These are phyloP conservation scores for Pyrenochaeta sp. DNA, from an alignment of 2,329 filamentous ascomycete genomes.

Conservation along the genomic window DNA sequence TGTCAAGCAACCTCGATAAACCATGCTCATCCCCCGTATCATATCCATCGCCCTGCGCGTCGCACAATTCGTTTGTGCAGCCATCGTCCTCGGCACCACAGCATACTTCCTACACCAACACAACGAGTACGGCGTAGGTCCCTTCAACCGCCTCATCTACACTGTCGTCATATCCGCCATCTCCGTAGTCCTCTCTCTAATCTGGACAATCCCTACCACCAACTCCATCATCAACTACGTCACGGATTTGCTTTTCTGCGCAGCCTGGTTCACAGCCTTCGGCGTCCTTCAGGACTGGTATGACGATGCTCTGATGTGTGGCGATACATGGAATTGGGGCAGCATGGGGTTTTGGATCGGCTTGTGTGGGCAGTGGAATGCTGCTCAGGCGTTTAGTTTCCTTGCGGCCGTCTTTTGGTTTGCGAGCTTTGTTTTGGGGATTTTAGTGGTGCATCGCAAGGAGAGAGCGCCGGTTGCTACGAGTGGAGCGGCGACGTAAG, in stretches of 20 bases:
- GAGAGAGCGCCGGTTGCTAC: not conserved
- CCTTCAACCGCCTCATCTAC: conserved; percentile 75
- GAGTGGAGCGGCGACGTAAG: not conserved
- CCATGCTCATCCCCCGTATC: conserved; percentile 53
- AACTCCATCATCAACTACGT: conserved; percentile 73
- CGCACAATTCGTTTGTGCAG: conserved; percentile 71
- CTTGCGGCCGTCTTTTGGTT: conserved; percentile 76
- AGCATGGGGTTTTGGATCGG: conserved; percentile 55
- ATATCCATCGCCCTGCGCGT: conserved; percentile 65
- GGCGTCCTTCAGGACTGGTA: conserved; percentile 51
- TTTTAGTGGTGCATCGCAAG: conserved; percentile 2
- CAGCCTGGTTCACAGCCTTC: conserved; percentile 67
- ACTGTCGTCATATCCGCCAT: conserved; percentile 74
- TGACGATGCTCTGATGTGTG: conserved; percentile 29
- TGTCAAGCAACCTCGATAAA: conserved; percentile 1
- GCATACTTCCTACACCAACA: conserved; percentile 25
- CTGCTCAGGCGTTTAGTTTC: conserved; percentile 75
- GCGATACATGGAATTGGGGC: conserved; percentile 59
- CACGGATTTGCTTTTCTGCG: conserved; percentile 71
- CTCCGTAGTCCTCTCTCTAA: conserved; percentile 70
- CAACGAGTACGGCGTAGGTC: conserved; percentile 58
- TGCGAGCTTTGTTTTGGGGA: conserved; percentile 53
- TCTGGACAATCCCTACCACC: conserved; percentile 77
- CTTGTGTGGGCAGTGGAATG: conserved; percentile 74
- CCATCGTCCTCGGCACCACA: conserved; percentile 57